Base-by-base conservation (phyloP, 192 early-diverging fungal genomes). In the Backusella sp. region DNA sequence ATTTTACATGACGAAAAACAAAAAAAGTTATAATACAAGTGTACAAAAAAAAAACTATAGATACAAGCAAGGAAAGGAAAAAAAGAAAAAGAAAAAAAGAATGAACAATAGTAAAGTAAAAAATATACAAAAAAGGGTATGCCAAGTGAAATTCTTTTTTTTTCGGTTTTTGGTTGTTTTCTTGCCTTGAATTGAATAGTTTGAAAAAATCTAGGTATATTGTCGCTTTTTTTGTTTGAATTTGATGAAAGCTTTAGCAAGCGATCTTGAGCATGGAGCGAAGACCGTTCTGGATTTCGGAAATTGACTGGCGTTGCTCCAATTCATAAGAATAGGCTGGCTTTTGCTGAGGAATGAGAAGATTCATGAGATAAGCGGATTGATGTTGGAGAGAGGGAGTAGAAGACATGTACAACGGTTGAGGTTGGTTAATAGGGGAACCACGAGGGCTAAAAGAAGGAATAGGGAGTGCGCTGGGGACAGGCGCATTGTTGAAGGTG, bases 401-500 rank as follows among this genome's bases (percentile, higher is more conserved):
- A 6, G 73, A 72, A 28, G 56, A 62, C 56, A 62, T 62, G 56
- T 62, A 62, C 56, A 62, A 62, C 56, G 56, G 56, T n/a, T 82
- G 77, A 26, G 39, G 83, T 74, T 21, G 71, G 44, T 17, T 76
- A 72, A 34, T 78, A 74, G 15, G 68, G 73, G 65, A 76, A 62
- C 56, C 56, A 62, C 56, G 56, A 62, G 56, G 56, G 78, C 73
- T 77, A 77, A 85, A 84, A 52, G 85, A 74, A 37, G 87, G 88
- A 66, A 89, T 82, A 32, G 88, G 88, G 49, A 89, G 69, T 6
- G 83, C 80, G 70, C 84, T 83, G 15, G 88, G 84, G 15, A 84
- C 82, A 73, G 88, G 88, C 15, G 88, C 81, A 69, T 89, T 89
- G 52, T 84, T 83, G 76, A 89, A 89, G 28, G 84, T 85, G 19